Base-by-base conservation (phyloP, 805 yeast genomes). In the Candida nitratophila region DNA sequence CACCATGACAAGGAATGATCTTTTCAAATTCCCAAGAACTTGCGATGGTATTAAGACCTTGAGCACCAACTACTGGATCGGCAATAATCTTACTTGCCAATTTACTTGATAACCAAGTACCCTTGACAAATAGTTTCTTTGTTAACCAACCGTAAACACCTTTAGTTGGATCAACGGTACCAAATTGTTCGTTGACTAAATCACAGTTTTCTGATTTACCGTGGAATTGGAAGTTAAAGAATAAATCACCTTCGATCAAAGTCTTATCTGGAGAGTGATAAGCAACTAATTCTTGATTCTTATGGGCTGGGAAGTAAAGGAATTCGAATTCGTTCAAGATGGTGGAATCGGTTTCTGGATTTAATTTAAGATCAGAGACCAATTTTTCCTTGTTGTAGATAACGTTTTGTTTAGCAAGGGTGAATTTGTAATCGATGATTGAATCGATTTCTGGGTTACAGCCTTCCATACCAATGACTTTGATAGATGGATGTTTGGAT, bases 1-100 rank as follows among this genome's bases (percentile, higher is more conserved):
- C 74, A 14, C 88, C 88, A 55, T 81, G 87, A 49, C 82, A 76
- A 51, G 71, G 63, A 34, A 81, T 73, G 41, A 78, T 62, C n/a
- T 65, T 63, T 14, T 72, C 71, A 47, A 77, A 71, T 36, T 73
- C 71, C 76, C 76, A 71, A 10, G 52, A 44, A 31, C 61, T 44
- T 19, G 70, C 53, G 24, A 65, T 55, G 30, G 55, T 49, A 26
- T 64, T 48, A 17, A 70, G 61, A 14, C 46, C 49, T 16, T 37
- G 33, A 35, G 35, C 40, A 30, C 44, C 42, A 12, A 26, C 44
- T 21, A 40, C 39, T 2, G 22, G 17, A 42, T 57, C 58, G 10
- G 31, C 24, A 19, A 46, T 31, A 33, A 51, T 21, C 8, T 37
- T 31, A 6, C 36, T 29, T 6, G 43, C 2, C n/a, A 53, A 16